These are phyloP conservation scores for Boletus insuetus DNA, from an alignment of 768 basidiomycete genomes.

Conservation along the genomic window DNA sequence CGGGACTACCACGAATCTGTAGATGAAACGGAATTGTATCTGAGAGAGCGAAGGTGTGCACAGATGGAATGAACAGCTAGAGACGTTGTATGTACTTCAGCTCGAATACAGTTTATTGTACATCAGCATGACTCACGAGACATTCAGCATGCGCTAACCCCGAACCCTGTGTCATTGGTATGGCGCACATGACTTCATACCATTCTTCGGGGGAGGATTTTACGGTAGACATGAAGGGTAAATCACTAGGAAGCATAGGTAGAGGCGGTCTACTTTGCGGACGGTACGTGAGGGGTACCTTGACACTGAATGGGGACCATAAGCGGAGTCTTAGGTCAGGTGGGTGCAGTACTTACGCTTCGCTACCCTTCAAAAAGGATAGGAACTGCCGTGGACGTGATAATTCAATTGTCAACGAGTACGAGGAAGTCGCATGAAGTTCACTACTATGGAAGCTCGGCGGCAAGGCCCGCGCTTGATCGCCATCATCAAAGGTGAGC, in stretches of 20 bases:
- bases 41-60: conserved; percentile 49
- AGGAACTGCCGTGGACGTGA: conserved; percentile 39
- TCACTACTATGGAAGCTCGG: conserved; percentile 40
- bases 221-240: conserved; percentile 54
- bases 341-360: conserved; percentile 37
- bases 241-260: conserved; percentile 44
- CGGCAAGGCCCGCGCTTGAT: conserved; percentile 39
- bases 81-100: background rate
- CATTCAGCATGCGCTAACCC: conserved; percentile 41
- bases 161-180: conserved; percentile 38
- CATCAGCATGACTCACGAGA: conserved; percentile 41
- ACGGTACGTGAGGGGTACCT: conserved; percentile 47
- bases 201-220: conserved; percentile 69
- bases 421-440: conserved; percentile 38
- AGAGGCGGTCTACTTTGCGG: conserved; percentile 56
- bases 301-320: conserved; percentile 35
- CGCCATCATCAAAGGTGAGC: conserved; percentile 39
- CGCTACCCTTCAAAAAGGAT: conserved; percentile 44
- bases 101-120: background rate
- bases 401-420: conserved; percentile 44
- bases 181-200: conserved; percentile 46
- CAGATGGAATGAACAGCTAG: conserved; percentile 61
- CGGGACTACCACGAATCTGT: conserved; percentile 49
- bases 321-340: background rate
- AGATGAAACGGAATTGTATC: conserved; percentile 66